These are phyloP conservation scores for Candida nitratophila DNA, from an alignment of 805 yeast species.

Conservation along the genomic window DNA sequence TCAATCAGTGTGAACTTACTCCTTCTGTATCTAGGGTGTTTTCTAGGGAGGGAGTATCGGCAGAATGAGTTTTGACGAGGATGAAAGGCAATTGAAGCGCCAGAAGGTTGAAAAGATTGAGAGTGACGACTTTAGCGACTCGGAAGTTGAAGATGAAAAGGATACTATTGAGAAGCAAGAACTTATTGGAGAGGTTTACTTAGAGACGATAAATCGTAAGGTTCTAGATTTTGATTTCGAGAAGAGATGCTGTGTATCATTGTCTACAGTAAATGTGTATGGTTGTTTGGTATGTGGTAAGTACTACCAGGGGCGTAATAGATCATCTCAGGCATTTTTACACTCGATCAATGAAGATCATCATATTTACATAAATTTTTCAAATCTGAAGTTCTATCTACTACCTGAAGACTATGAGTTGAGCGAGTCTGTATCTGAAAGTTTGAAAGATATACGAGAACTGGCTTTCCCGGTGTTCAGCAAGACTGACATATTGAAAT, in stretches of 20 bases:
- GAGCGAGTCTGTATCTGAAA: constrained; percentile 18
- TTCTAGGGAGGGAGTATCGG: no score
- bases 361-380: constrained; percentile 54
- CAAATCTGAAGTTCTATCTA: constrained; percentile 39
- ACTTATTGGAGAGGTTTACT: constrained; percentile 14
- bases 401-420: constrained; percentile 59
- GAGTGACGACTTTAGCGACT: not conserved
- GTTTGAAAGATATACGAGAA: constrained; percentile 45
- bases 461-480: constrained; percentile 47
- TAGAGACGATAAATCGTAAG: constrained; percentile 36
- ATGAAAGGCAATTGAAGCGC: not conserved
- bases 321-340: constrained; percentile 55
- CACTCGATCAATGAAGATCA: constrained; percentile 62
- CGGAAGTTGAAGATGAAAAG: not conserved
- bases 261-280: constrained; percentile 56
- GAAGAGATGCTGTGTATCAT: constrained; percentile 55
- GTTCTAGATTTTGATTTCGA: constrained; percentile 64
- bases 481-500: constrained; percentile 21
- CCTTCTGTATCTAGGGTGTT: no score
- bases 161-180: not conserved
- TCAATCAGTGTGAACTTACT: no score
- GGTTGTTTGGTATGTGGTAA: constrained; percentile 72
- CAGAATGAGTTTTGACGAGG: not conserved
- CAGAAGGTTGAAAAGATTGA: not conserved
- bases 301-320: constrained; percentile 62